Conservation (phyloP, 306 rosid species). For the Malus sieversii region DNA sequence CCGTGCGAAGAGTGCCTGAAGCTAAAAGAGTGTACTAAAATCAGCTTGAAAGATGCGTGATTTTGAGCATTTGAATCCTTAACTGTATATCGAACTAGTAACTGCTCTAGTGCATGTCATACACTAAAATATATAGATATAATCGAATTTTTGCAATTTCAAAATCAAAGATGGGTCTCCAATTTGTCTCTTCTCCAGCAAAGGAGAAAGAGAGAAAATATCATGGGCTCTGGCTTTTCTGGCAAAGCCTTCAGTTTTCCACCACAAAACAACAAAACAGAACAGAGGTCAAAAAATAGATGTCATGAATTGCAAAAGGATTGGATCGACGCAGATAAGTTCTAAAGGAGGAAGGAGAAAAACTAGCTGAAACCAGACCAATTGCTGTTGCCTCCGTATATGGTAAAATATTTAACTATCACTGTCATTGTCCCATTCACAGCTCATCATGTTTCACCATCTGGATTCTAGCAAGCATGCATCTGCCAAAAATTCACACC, state of each 20-base stretch:
- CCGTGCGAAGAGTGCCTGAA: too few relatives aligned
- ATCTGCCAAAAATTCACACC: conserved; percentile 9
- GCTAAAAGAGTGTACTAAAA: too few relatives aligned
- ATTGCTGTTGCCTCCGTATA: not conserved
- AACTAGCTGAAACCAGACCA: not conserved
- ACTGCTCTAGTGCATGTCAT: not conserved
- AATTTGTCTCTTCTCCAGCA: not conserved
- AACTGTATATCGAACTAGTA: not conserved
- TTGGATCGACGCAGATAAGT: not conserved
- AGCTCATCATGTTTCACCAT: conserved; percentile 19
- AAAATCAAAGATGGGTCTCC: not conserved
- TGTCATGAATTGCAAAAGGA: not conserved
- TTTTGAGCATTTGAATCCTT: too few relatives aligned
- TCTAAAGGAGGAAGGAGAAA: not conserved
- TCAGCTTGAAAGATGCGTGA: too few relatives aligned
- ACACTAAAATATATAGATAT: not conserved
- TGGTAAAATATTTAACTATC: conserved; percentile 3
- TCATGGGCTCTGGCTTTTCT: not conserved
- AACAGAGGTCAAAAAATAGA: not conserved
- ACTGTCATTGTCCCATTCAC: conserved; percentile 19
- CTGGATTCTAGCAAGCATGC: conserved; percentile 2
- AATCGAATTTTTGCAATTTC: not conserved
- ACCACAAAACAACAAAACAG: not conserved
- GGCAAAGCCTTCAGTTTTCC: not conserved
- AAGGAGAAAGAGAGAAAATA: not conserved